phyloP scores from a whole-genome alignment of 371 early-diverging fungal genomes.

The Fennellomyces sp. region DNA sequence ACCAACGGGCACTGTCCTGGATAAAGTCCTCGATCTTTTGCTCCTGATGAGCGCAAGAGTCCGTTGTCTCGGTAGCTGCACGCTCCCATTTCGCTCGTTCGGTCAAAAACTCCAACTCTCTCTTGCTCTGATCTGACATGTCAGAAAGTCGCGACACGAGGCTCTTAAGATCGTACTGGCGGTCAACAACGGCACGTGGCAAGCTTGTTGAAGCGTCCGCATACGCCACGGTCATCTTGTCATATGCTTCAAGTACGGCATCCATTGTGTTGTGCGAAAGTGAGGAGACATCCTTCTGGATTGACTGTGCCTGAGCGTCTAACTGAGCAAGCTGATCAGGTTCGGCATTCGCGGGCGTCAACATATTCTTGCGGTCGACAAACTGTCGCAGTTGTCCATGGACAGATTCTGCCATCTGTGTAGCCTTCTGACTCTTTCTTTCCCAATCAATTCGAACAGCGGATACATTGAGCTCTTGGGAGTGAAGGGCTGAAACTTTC shows the following conservation, averaged over 20 bases:
- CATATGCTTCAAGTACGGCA: not conserved
- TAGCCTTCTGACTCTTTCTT: not conserved
- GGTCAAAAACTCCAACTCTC: constrained; percentile 16
- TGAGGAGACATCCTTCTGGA: not conserved
- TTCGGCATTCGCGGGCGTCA: not conserved
- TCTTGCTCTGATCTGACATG: not conserved
- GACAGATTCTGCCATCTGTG: not conserved
- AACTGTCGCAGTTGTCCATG: constrained; percentile 25
- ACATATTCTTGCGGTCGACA: not conserved
- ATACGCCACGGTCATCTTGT: not conserved
- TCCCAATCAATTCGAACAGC: constrained; percentile 27
- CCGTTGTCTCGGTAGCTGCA: constrained; percentile 9
- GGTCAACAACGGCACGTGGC: constrained; percentile 4
- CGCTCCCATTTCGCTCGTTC: constrained; percentile 23
- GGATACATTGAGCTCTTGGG: constrained; percentile 6
- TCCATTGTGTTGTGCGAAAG: not conserved
- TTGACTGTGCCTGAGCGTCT: not conserved
- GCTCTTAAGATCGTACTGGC: constrained; percentile 10
- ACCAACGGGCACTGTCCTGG: constrained; percentile 24
- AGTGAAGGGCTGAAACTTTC: not conserved
- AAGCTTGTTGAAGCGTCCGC: not conserved
- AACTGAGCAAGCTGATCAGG: not conserved
- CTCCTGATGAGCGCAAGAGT: constrained; percentile 16
- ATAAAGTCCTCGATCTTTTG: constrained; percentile 21
- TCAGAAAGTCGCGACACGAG: constrained; percentile 16